Evolutionary conservation across 257 asterid genomes (phyloP).

Genomic region (Craterostigma plantagineum): DNA sequence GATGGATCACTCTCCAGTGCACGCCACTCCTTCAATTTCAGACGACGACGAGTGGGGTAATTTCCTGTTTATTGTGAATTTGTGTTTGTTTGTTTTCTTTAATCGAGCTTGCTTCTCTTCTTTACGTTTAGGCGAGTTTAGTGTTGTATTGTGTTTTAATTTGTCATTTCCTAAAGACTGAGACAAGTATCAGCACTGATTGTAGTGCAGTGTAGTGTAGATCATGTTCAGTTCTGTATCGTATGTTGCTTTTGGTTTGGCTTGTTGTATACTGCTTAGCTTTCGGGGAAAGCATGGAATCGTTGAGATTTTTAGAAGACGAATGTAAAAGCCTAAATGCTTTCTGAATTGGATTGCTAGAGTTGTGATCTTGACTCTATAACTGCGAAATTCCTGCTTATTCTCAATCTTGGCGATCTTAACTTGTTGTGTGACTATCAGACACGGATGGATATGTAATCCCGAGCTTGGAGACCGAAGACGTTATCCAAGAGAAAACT

Average conservation of each 20-base stretch:
- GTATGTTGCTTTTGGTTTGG: too few species aligned
- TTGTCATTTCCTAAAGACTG: too few species aligned
- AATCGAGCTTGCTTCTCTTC: background rate
- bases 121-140: background rate
- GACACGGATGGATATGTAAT: conserved; percentile 86
- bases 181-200: too few species aligned
- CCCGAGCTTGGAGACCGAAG: conserved; percentile 70
- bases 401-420: too few species aligned
- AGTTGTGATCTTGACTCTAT: background rate
- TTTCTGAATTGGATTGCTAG: too few species aligned
- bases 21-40: background rate
- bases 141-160: too few species aligned
- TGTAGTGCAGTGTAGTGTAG: too few species aligned
- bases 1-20: conserved; percentile 1
- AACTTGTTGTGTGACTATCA: conserved; percentile 7
- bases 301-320: too few species aligned
- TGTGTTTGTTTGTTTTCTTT: background rate
- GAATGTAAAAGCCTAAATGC: too few species aligned
- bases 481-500: conserved; percentile 14
- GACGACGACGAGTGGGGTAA: conserved; percentile 6
- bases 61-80: background rate
- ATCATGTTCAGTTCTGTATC: too few species aligned
- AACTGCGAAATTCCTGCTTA: background rate
- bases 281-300: too few species aligned
- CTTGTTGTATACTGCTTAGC: too few species aligned